Evolutionary conservation across 2,329 filamentous ascomycete genomes (phyloP), one percentile per base, ranked within the genome.

Genomic region (Periglandula ipomoeae): DNA sequence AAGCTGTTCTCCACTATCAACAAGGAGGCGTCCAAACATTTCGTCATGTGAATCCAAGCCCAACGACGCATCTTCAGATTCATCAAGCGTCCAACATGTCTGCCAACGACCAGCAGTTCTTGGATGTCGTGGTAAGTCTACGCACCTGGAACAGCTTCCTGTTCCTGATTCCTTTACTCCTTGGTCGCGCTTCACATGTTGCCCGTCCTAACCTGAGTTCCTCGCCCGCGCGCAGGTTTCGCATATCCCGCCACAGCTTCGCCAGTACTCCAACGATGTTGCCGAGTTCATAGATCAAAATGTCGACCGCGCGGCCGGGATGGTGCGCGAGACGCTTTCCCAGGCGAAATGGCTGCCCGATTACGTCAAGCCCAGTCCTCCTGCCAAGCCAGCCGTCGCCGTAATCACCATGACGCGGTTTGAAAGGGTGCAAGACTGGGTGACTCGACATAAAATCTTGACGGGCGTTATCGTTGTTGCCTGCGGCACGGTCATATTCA

Each of bases 271-370:
- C 15, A 73, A 76, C 57, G 77, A 87, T 47, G 76, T 91, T 52
- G 88, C 88, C 63, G 84, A 89, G 55, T 85, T 84, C 56, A 80
- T 95, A 63, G 88, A 96, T 67, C 75, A 78, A 50, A 82, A 89
- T 61, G 84, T 95, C 65, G 88, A 95, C 59, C 74, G 77, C 51
- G 82, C 88, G 40, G 87, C 89, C 47, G 72, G 75, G 32, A 73
- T 77, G 34, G 73, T 96, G 42, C 81, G 87, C 62, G 82, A 89
- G 53, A 76, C 76, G 4, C 72, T 89, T 41, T 77, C 84, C 34
- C 73, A 81, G 34, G 76, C 81, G 47, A 68, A 75, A 62, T 93
- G 88, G 87, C 70, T 94, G 13, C 87, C 87, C 38, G 76, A 85
- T 37, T 75, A 77, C 50, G 72, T 87, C 39, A 79, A 81, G 17